These are phyloP conservation scores for Hanseniaspora meyeri DNA, from an alignment of 805 yeast species.

Conservation along the genomic window DNA sequence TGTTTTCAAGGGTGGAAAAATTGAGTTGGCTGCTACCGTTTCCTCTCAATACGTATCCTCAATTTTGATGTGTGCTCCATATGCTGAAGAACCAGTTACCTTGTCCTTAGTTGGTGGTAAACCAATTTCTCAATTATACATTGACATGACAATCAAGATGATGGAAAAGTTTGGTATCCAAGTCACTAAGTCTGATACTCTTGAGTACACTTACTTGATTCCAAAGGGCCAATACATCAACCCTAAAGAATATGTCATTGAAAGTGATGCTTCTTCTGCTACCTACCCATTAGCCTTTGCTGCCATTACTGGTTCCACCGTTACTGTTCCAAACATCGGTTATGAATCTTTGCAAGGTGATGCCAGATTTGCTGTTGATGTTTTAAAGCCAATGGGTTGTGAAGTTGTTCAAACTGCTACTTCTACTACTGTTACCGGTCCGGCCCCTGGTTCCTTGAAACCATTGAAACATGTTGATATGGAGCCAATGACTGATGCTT, in stretches of 20 bases:
- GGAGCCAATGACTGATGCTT: constrained; percentile 99
- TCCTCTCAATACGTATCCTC: constrained; percentile 97
- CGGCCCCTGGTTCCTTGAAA: constrained; percentile 52
- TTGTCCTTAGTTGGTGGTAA: constrained; percentile 86
- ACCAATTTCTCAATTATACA: constrained; percentile 89
- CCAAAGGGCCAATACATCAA: constrained; percentile 72
- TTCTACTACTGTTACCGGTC: constrained; percentile 88
- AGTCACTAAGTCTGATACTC: constrained; percentile 57
- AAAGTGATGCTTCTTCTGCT: constrained; percentile 95
- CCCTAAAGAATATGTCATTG: constrained; percentile 78
- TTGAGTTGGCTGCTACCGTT: constrained; percentile 88
- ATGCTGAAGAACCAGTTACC: constrained; percentile 78
- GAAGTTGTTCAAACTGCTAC: constrained; percentile 67
- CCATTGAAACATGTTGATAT: constrained; percentile 74
- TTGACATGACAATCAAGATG: constrained; percentile 94
- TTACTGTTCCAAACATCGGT: constrained; percentile 91
- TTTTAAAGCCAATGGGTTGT: constrained; percentile 91
- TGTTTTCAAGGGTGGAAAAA: constrained; percentile 68
- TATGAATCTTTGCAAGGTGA: constrained; percentile 88
- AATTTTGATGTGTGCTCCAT: constrained; percentile 93
- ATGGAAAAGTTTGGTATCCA: constrained; percentile 79
- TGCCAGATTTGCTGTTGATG: constrained; percentile 90
- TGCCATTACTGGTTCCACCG: constrained; percentile 85
- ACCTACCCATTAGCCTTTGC: constrained; percentile 97
- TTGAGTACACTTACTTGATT: constrained; percentile 76